Evolutionary conservation across 2,329 filamentous ascomycete species (phyloP), one percentile per base, ranked within the genome.

Genomic region (Neonectria ditissima): DNA sequence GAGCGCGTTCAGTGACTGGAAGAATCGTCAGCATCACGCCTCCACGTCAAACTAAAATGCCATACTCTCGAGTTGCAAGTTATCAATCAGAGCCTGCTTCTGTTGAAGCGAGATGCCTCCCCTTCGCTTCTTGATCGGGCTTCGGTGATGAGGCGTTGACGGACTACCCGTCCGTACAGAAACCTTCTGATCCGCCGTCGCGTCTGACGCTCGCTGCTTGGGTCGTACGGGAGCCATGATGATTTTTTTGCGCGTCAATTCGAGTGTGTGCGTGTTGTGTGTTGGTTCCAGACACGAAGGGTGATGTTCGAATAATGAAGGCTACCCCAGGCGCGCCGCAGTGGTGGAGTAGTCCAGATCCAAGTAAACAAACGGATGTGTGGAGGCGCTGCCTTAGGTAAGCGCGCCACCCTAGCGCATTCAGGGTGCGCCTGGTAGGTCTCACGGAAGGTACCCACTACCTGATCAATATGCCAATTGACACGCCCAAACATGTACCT

Each of bases 41-140:
- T 55, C 55, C 39, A 51, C 26, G 32, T 59, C 63, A 76, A 59
- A 73, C 32, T 8, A 44, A 13, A 6, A 14, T 24, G 24, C 24
- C 89, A 66, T 85, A 97, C 94, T 88, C 80, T 97, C 94, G 43
- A 97, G 84, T 75, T 97, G 93, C 41, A 97, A 80, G 73, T 97
- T 97, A 74, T 97, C 93, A 62, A 97, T 91, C 55, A 97, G 82
- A 11, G 92, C 91, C 78, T 96, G 92, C 79, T 97, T 97, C 77
- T 97, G 93, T 43, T 84, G 84, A 59, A 87, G 77, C 3, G 89
- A 89, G 66, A 95, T 86, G 45, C 85, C 87, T 63, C 86, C 80
- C 73, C 81, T 84, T 68, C 80, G 84, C 80, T 87, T 91, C 78
- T 86, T 90, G 58, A 86, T 84, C 2, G 91, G 90, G 73, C 88